Conservation (phyloP, 108 stramenopile species). For the Tribonema minus region DNA sequence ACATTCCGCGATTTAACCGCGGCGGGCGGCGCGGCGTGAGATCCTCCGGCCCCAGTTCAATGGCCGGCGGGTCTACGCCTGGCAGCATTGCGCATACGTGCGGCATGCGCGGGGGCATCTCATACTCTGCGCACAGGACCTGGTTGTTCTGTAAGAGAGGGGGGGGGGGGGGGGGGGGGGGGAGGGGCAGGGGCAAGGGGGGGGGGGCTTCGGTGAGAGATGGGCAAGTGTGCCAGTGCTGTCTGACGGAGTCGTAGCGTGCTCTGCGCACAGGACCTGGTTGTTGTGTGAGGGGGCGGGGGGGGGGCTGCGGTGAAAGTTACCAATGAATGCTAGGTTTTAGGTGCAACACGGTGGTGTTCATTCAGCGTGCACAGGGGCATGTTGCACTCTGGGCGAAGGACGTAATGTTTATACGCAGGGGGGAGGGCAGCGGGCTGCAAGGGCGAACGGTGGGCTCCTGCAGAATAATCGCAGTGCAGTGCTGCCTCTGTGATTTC, state of each 20-base stretch:
- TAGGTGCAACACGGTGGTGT: too few relatives aligned
- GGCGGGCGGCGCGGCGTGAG: slow-evolving; percentile 25
- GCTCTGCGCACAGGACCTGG: neutral
- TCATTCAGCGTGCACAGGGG: too few relatives aligned
- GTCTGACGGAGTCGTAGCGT: neutral
- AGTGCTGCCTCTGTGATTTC: too few relatives aligned
- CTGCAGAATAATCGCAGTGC: too few relatives aligned
- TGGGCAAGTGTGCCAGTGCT: too few relatives aligned
- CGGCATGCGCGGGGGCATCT: neutral
- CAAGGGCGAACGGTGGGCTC: too few relatives aligned
- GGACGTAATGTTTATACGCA: too few relatives aligned
- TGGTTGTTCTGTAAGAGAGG: neutral
- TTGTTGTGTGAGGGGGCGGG: neutral
- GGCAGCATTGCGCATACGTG: slow-evolving; percentile 35
- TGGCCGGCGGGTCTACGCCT: slow-evolving; percentile 8
- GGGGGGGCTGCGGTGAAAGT: neutral
- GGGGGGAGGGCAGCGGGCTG: too few relatives aligned
- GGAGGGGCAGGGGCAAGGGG: neutral
- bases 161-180: neutral
- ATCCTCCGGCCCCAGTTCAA: neutral
- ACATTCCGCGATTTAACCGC: slow-evolving; percentile 34
- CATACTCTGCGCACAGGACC: neutral
- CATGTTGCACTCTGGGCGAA: too few relatives aligned
- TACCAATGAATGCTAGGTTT: too few relatives aligned
- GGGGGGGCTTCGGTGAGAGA: neutral